These are phyloP conservation scores for Monosporozyma yasuniensis DNA, from an alignment of 805 yeast genomes.

Conservation along the genomic window DNA sequence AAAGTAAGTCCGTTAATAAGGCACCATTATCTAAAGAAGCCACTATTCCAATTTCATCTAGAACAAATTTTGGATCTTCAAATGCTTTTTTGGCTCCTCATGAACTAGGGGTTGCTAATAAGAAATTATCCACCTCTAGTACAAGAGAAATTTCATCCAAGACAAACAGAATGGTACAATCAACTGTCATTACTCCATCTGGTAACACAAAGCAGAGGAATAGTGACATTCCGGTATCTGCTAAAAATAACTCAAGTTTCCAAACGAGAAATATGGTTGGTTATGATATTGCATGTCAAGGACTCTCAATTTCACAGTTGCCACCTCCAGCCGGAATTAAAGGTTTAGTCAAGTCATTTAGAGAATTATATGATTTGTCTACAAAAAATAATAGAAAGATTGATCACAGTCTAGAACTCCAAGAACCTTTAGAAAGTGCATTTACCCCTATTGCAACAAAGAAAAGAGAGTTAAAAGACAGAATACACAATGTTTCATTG, in stretches of 20 bases:
- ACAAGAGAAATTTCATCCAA: conserved; percentile 1
- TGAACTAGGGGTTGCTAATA: neutral
- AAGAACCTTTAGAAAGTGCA: neutral
- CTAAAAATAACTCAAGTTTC: neutral
- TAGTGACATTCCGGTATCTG: neutral
- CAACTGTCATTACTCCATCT: neutral
- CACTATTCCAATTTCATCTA: neutral
- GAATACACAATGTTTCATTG: neutral
- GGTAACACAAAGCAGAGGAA: neutral
- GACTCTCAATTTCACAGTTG: neutral
- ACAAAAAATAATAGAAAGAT: neutral
- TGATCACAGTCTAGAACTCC: neutral
- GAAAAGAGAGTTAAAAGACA: neutral
- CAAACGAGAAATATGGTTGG: neutral
- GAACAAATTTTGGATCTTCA: neutral
- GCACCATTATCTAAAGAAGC: neutral
- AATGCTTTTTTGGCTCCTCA: neutral
- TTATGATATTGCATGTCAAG: neutral
- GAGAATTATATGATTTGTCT: neutral
- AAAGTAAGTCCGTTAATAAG: neutral
- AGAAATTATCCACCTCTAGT: neutral
- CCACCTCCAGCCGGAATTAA: neutral
- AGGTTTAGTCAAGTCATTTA: neutral
- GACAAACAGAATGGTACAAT: neutral
- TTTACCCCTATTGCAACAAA: neutral